Percentiles rank a stretch among this genome's conserved stretches.
Evolutionary conservation across 306 rosid species (phyloP).

Genomic region (Boehmeria nivea): DNA sequence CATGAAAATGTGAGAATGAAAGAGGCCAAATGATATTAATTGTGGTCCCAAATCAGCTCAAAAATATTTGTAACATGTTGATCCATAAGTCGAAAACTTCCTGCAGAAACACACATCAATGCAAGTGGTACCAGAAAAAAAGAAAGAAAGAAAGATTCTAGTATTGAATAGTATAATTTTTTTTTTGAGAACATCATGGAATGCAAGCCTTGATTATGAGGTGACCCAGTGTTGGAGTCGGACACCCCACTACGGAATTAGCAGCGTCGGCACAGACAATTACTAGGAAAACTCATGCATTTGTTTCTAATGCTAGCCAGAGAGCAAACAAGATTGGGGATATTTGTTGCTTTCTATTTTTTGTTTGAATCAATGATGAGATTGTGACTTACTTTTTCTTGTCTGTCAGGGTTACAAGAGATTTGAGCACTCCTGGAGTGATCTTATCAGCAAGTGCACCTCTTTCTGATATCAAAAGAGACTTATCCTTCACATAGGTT

Average conservation of each 20-base stretch:
- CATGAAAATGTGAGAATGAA: neutral
- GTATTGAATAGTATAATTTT: neutral
- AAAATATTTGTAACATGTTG: neutral
- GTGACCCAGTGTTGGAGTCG: no score
- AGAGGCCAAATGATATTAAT: constrained; percentile 3
- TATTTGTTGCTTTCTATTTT: neutral
- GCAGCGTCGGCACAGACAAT: neutral
- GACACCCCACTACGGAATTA: neutral
- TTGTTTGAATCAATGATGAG: constrained; percentile 1
- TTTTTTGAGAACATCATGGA: neutral
- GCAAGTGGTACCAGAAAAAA: neutral
- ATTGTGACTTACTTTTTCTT: constrained; percentile 40
- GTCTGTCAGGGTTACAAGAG: constrained; percentile 68
- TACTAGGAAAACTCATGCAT: neutral
- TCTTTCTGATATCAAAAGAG: constrained; percentile 63
- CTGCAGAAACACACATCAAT: constrained; percentile 11
- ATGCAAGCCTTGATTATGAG: neutral
- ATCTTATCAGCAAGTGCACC: constrained; percentile 74
- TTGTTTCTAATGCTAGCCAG: neutral
- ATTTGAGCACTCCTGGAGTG: constrained; percentile 63
- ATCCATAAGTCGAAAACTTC: neutral
- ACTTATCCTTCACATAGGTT: constrained; percentile 71
- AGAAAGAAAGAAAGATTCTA: neutral
- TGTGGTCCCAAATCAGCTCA: constrained; percentile 11
- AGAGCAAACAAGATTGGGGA: neutral